Percentiles rank a stretch among this genome's conserved stretches.
phyloP scores from a whole-genome alignment of 2,329 filamentous ascomycete species.

The Botrytis deweyae region DNA sequence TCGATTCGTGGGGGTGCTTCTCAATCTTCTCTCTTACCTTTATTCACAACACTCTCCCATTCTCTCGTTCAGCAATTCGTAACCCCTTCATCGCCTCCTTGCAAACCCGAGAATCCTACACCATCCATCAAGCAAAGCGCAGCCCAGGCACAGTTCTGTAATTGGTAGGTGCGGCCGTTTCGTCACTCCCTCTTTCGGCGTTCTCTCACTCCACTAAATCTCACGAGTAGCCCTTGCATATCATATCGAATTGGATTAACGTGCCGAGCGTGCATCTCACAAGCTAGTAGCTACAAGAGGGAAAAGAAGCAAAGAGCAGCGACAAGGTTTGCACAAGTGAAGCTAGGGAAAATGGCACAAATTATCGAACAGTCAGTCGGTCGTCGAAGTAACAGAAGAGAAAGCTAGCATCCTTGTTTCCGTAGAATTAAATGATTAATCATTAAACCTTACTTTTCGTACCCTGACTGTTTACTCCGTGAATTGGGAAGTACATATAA shows the following conservation, averaged over 20 bases:
- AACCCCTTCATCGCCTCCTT: constrained; percentile 5
- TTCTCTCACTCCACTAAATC: constrained; percentile 1
- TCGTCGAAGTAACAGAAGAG: background rate
- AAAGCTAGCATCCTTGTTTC: background rate
- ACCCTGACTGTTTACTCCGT: background rate
- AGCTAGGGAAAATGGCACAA: background rate
- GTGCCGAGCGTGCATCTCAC: background rate
- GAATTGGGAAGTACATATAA: background rate
- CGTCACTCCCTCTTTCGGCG: constrained; percentile 17
- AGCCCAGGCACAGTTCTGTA: background rate
- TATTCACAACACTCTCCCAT: background rate
- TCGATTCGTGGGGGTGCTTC: background rate
- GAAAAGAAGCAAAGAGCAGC: background rate
- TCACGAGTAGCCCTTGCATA: constrained; percentile 10
- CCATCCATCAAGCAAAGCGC: background rate
- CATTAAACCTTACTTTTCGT: background rate
- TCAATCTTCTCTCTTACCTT: background rate
- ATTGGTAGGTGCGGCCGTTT: constrained; percentile 20
- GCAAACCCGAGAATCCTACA: constrained; percentile 1
- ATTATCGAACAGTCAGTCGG: background rate
- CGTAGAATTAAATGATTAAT: background rate
- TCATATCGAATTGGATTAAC: constrained; percentile 4
- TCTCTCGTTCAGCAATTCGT: background rate
- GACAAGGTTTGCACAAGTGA: background rate
- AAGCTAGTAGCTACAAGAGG: background rate